Conservation (phyloP, 768 basidiomycete genomes). For the Agrocybe pediades region DNA sequence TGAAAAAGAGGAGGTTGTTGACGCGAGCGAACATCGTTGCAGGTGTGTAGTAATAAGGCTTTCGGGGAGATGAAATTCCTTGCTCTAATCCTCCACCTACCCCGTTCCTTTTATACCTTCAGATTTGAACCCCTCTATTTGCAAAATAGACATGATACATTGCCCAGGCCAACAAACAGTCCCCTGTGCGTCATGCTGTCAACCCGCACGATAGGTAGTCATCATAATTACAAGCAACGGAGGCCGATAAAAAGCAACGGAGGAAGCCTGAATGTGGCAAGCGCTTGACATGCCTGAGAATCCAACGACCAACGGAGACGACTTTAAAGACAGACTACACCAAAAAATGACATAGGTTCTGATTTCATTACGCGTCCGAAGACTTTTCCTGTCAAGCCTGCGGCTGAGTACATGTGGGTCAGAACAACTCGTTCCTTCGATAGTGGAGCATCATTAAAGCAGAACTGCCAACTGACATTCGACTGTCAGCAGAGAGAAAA, state of each 20-base stretch:
- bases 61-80: background rate
- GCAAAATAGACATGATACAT: background rate
- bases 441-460: slow-evolving; percentile 5
- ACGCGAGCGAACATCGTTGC: slow-evolving; percentile 17
- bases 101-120: slow-evolving; percentile 1
- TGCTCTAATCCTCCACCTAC: background rate
- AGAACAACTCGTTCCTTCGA: background rate
- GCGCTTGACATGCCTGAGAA: slow-evolving; percentile 4
- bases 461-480: background rate
- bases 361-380: background rate
- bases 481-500: background rate
- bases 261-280: background rate
- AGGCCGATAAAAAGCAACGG: background rate
- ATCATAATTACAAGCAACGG: background rate
- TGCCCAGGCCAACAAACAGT: slow-evolving; percentile 2
- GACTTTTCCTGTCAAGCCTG: background rate
- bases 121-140: background rate
- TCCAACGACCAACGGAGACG: background rate
- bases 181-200: background rate
- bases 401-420: background rate
- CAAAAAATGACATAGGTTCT: background rate
- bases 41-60: background rate
- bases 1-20: slow-evolving; percentile 12
- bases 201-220: background rate
- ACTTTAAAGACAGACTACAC: background rate